phyloP scores from a whole-genome alignment of 805 yeast genomes.

The Suhomyces pyralidae region DNA sequence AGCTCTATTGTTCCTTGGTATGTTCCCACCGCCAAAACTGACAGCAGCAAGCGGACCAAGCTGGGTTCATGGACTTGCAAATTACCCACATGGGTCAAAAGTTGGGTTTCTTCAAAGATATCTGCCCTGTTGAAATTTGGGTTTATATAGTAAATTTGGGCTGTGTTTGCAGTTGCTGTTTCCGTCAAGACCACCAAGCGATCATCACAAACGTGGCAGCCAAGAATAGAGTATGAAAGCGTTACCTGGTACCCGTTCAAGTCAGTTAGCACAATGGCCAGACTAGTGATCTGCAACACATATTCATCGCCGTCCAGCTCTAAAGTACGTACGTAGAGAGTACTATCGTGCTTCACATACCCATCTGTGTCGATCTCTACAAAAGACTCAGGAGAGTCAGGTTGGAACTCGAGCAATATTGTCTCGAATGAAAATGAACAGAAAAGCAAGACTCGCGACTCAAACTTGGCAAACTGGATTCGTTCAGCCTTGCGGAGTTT shows the following conservation, averaged over 20 bases:
- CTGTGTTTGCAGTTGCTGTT: neutral
- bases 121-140: neutral
- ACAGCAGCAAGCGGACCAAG: neutral
- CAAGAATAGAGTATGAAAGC: conserved; percentile 9
- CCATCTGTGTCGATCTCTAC: conserved; percentile 21
- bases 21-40: neutral
- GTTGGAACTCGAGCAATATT: conserved; percentile 29
- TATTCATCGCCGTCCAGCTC: conserved; percentile 9
- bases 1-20: neutral
- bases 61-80: conserved; percentile 3
- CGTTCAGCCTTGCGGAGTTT: conserved; percentile 28
- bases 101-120: neutral
- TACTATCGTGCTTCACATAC: conserved; percentile 12
- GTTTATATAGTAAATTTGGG: conserved; percentile 6
- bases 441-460: conserved; percentile 22
- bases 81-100: neutral
- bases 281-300: conserved; percentile 27
- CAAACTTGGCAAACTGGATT: conserved; percentile 15
- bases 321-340: conserved; percentile 11
- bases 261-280: conserved; percentile 19
- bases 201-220: conserved; percentile 9
- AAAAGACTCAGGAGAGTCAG: conserved; percentile 19
- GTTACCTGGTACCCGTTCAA: conserved; percentile 11
- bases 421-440: conserved; percentile 41
- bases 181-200: conserved; percentile 15